Base-by-base conservation (phyloP, 306 rosid genomes). In the Ochetophila trinervis region DNA sequence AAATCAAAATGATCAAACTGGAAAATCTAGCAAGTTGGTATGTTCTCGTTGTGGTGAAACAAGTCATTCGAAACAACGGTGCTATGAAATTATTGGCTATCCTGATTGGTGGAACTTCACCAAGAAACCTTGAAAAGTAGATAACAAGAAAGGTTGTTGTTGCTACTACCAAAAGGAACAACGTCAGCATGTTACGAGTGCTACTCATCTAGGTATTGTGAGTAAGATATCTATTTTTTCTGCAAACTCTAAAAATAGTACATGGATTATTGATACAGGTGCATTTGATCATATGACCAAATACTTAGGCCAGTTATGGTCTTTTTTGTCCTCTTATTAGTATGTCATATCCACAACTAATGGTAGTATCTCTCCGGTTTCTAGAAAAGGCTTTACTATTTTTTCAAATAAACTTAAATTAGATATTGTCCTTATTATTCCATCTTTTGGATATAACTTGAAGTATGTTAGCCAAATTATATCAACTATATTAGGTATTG, bases 181-280 rank as follows among this genome's bases (percentile, higher is more conserved):
- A n/a, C n/a, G n/a, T n/a, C n/a, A n/a, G n/a, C n/a, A n/a, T n/a
- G n/a, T n/a, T n/a, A n/a, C n/a, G n/a, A 12, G 35, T 53, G 71
- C 20, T 16, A 32, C 55, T n/a, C 47, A 42, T 47, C 51, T 14
- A 47, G 1, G 51, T 47, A 47, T 47, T 8, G 17, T 1, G 5
- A 14, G 1, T 47, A 47, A 47, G 17, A 5, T 17, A 47, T 47
- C 5, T 14, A 10, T 47, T 47, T 47, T 47, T 13, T 47, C 15
- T 11, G 4, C 51, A 47, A 47, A 53, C 40, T 53, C 61, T 66
- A 66, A 54, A 19, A 21, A 20, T 56, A 57, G n/a, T n/a, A 44
- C 72, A 0, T 56, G 57, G 64, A 68, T 57, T n/a, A 68, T 68
- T 56, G 57, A 57, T 44, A 55, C 20, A 55, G 18, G 47, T 17